phyloP scores from a whole-genome alignment of 148 eudicot genomes.

The Amaranthus cruentus region DNA sequence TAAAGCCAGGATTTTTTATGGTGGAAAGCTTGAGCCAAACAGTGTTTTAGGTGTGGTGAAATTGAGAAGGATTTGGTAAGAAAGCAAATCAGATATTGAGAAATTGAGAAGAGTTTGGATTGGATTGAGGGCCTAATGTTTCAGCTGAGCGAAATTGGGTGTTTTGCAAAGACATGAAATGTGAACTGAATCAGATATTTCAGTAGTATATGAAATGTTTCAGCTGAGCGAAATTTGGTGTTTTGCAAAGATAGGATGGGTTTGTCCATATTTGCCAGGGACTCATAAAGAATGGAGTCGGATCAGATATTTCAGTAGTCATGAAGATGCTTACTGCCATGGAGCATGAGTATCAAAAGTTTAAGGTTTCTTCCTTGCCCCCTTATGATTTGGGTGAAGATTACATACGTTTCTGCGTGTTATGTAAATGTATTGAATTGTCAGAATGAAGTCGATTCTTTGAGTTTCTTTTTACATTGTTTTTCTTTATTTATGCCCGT shows the following conservation, averaged over 20 bases:
- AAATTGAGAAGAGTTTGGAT: too few species aligned
- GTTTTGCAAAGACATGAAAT: not conserved
- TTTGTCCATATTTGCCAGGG: not conserved
- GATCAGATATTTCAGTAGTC: not conserved
- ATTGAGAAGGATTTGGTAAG: too few species aligned
- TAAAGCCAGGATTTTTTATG: too few species aligned
- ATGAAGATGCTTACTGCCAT: not conserved
- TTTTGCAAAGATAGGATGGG: not conserved
- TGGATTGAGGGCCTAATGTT: not conserved
- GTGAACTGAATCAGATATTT: not conserved
- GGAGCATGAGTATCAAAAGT: not conserved
- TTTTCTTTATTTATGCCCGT: not conserved
- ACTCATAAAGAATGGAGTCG: not conserved
- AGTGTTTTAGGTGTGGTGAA: too few species aligned
- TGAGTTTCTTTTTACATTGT: not conserved
- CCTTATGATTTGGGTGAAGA: not conserved
- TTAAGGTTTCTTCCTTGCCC: not conserved
- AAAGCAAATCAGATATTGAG: too few species aligned
- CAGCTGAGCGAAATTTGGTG: not conserved
- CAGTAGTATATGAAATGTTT: not conserved
- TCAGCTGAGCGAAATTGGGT: not conserved
- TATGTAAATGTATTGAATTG: not conserved
- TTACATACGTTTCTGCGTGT: not conserved
- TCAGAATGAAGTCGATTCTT: not conserved
- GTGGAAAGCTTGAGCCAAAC: too few species aligned